Evolutionary conservation across 768 basidiomycete species (phyloP).

Genomic region (Lactarius evosmus): DNA sequence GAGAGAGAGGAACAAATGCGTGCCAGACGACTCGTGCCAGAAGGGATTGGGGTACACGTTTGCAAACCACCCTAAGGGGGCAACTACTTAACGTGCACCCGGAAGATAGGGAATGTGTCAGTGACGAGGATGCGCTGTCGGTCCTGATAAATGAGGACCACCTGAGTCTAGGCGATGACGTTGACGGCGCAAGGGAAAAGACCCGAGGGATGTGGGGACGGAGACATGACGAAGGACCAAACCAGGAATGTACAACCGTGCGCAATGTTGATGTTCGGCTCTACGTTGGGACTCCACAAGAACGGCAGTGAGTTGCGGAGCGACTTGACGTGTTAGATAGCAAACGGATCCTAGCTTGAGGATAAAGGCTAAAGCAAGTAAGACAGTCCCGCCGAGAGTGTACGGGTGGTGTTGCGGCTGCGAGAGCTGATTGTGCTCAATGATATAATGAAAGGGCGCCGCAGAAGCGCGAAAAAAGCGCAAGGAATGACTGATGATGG

Average conservation of each 20-base stretch:
- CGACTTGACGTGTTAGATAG: background rate
- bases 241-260: conserved; percentile 35
- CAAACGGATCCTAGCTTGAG: background rate
- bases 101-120: background rate
- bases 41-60: background rate
- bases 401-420: background rate
- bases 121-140: background rate
- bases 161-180: conserved; percentile 39
- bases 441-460: background rate
- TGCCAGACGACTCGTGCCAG: background rate
- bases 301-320: background rate
- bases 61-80: background rate
- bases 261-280: background rate
- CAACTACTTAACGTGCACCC: background rate
- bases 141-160: conserved; percentile 36
- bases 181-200: conserved; percentile 50
- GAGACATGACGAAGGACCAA: conserved; percentile 30
- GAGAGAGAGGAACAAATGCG: background rate
- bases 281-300: background rate
- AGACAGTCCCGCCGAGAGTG: background rate
- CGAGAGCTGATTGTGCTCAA: background rate
- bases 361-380: background rate
- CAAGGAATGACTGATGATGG: background rate
- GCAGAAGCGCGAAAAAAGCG: conserved; percentile 5
- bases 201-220: conserved; percentile 34